Evolutionary conservation across 2,329 filamentous ascomycete genomes (phyloP).

Genomic region (Pyrenophora tritici-repentis): DNA sequence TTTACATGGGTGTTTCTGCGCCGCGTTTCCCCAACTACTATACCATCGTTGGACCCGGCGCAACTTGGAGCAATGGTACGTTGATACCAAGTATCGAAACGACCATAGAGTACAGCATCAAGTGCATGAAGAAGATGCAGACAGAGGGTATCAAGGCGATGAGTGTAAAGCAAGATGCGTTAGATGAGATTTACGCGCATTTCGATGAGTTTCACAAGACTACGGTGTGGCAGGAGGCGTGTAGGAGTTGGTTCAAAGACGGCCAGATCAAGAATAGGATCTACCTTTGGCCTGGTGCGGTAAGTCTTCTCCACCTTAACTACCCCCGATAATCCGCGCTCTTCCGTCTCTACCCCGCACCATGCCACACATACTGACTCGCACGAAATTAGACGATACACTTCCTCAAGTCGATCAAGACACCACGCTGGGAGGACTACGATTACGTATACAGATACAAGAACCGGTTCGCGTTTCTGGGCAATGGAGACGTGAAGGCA

Average conservation of each 20-base stretch:
- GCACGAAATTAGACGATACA: constrained; percentile 42
- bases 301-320: constrained; percentile 25
- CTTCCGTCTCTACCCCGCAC: constrained; percentile 6
- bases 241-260: constrained; percentile 45
- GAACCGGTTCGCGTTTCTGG: constrained; percentile 40
- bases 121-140: constrained; percentile 43
- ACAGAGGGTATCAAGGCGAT: constrained; percentile 40
- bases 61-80: constrained; percentile 53
- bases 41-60: constrained; percentile 50
- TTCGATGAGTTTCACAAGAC: constrained; percentile 39
- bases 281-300: constrained; percentile 41
- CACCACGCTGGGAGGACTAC: constrained; percentile 53
- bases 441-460: constrained; percentile 50
- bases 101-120: constrained; percentile 42
- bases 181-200: constrained; percentile 39
- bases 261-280: constrained; percentile 41
- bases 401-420: constrained; percentile 47
- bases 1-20: constrained; percentile 51
- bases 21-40: constrained; percentile 54
- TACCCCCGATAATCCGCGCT: background rate
- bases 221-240: constrained; percentile 42
- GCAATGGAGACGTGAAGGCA: constrained; percentile 53
- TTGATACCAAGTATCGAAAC: constrained; percentile 54
- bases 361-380: constrained; percentile 25
- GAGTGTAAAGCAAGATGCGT: constrained; percentile 37